Evolutionary conservation across 2,329 filamentous ascomycete genomes (phyloP).

Genomic region (Pyricularia sp.): DNA sequence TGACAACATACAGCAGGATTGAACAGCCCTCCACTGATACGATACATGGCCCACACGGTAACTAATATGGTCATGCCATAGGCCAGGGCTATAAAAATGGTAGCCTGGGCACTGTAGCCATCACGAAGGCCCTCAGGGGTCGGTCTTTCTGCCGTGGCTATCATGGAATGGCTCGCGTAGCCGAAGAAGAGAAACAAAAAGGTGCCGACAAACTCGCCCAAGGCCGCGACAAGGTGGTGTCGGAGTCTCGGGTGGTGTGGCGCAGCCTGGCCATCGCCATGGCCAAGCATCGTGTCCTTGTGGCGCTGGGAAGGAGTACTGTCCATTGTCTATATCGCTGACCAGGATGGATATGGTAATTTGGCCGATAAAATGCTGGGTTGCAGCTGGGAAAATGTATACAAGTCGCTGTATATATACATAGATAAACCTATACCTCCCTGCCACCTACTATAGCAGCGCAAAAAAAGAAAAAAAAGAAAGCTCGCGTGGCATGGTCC

Average conservation of each 20-base stretch:
- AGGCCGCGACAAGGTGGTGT: slow-evolving; percentile 22
- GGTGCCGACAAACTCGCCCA: slow-evolving; percentile 32
- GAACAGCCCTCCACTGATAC: slow-evolving; percentile 32
- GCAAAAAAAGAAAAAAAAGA: too few relatives aligned
- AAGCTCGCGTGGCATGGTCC: too few relatives aligned
- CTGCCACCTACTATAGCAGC: too few relatives aligned
- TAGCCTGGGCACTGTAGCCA: not conserved
- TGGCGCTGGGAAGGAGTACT: not conserved
- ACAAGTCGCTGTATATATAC: too few relatives aligned
- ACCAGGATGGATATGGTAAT: too few relatives aligned
- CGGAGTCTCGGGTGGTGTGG: not conserved
- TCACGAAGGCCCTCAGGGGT: not conserved
- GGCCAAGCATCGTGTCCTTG: not conserved
- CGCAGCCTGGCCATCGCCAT: not conserved
- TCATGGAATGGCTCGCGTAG: slow-evolving; percentile 18
- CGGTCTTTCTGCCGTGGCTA: not conserved
- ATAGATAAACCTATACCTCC: too few relatives aligned
- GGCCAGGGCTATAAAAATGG: slow-evolving; percentile 27
- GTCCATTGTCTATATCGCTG: too few relatives aligned
- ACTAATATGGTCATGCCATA: slow-evolving; percentile 35
- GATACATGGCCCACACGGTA: slow-evolving; percentile 40
- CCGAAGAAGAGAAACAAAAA: slow-evolving; percentile 33
- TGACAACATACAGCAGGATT: slow-evolving; percentile 24
- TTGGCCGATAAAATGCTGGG: too few relatives aligned
- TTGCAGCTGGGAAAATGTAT: too few relatives aligned